phyloP scores from a whole-genome alignment of 2,329 filamentous ascomycete species.

The Cucurbitaria berberidis region DNA sequence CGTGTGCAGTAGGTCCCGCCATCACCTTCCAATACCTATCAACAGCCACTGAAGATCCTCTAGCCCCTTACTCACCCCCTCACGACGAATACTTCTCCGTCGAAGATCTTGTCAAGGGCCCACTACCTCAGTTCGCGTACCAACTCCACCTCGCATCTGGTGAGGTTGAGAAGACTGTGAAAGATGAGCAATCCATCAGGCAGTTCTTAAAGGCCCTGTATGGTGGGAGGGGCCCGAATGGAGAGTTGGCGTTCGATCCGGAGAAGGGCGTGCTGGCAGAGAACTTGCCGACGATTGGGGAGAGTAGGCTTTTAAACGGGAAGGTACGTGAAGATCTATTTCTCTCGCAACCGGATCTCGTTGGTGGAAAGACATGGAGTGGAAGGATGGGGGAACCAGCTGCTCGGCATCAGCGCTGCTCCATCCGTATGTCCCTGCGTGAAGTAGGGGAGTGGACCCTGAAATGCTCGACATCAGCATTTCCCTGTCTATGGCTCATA shows the following conservation, averaged over 20 bases:
- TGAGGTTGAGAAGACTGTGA: conserved; percentile 56
- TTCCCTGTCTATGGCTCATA: conserved; percentile 4
- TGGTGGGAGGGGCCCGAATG: conserved; percentile 66
- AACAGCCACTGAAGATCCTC: background rate
- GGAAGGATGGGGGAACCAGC: background rate
- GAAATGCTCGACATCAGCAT: conserved; percentile 9
- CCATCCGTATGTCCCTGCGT: background rate
- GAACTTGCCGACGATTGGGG: conserved; percentile 63
- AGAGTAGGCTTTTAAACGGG: conserved; percentile 65
- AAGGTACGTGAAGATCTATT: conserved; percentile 55
- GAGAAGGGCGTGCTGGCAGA: conserved; percentile 69
- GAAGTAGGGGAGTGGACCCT: background rate
- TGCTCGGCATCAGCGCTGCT: background rate
- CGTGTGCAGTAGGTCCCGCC: conserved; percentile 63
- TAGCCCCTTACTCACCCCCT: conserved; percentile 66
- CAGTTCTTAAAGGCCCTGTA: conserved; percentile 75
- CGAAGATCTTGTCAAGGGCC: conserved; percentile 63
- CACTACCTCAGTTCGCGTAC: conserved; percentile 76
- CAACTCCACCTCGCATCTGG: conserved; percentile 79
- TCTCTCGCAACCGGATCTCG: background rate
- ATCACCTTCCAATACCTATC: conserved; percentile 42
- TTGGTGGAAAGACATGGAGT: background rate
- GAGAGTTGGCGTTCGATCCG: conserved; percentile 64
- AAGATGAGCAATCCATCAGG: conserved; percentile 66
- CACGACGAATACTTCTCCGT: conserved; percentile 60